Percentiles rank a stretch among this genome's conserved stretches.
Conservation (phyloP, 305 asterid species). For the Withania somnifera region DNA sequence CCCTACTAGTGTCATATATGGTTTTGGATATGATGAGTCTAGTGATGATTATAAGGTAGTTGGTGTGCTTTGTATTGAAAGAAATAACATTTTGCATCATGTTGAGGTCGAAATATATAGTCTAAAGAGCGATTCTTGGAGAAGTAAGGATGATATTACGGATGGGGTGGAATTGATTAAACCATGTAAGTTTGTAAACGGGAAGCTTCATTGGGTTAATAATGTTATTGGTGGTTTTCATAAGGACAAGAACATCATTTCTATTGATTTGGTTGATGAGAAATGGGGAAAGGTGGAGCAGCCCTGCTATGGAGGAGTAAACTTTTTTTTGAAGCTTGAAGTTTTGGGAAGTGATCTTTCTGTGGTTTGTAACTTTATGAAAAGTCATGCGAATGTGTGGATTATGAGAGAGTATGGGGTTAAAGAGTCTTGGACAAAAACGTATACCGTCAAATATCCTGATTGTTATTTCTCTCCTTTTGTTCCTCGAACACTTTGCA, state of each 20-base stretch:
- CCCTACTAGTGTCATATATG: slow-evolving; percentile 15
- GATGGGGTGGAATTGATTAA: slow-evolving; percentile 21
- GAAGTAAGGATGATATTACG: slow-evolving; percentile 19
- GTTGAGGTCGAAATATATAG: slow-evolving; percentile 30
- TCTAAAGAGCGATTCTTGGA: slow-evolving; percentile 36
- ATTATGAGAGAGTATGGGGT: slow-evolving; percentile 30
- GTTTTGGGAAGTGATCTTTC: slow-evolving; percentile 30
- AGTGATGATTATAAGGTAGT: slow-evolving; percentile 30
- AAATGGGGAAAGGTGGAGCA: slow-evolving; percentile 29
- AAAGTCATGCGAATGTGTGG: slow-evolving; percentile 28
- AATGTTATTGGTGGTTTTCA: neutral
- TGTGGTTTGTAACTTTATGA: slow-evolving; percentile 10
- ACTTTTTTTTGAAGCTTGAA: slow-evolving; percentile 16
- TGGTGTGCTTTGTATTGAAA: slow-evolving; percentile 12
- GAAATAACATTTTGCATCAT: neutral
- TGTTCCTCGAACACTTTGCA: slow-evolving; percentile 8
- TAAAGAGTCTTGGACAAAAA: slow-evolving; percentile 17
- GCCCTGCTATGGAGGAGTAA: slow-evolving; percentile 22
- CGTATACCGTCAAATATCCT: slow-evolving; percentile 4
- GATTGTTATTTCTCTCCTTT: neutral
- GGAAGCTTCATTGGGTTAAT: slow-evolving; percentile 35
- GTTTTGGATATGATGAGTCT: slow-evolving; percentile 33
- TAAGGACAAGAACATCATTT: neutral
- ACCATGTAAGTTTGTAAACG: slow-evolving; percentile 33
- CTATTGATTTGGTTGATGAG: slow-evolving; percentile 44